Evolutionary conservation across 306 rosid genomes (phyloP), one percentile per base, ranked within the genome.

Genomic region (Prunus campanulata): DNA sequence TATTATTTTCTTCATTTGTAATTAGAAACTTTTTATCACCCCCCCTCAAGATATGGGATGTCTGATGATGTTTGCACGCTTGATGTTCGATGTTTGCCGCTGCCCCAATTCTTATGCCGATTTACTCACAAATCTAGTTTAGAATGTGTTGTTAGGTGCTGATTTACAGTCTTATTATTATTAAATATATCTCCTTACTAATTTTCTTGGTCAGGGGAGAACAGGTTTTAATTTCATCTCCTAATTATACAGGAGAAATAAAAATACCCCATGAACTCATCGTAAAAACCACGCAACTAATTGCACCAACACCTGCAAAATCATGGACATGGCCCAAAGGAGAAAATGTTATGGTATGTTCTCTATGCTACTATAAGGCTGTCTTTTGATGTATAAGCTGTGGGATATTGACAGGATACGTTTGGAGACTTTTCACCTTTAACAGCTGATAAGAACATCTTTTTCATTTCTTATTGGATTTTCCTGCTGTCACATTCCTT

Each of bases 1-100:
- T 73, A 66, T 68, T 39, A 39, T 76, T 70, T 61, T 79, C 7
- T 68, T 54, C 35, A 67, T 49, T 56, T 32, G 52, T 56, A 72
- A 56, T 25, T 5, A 20, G 27, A 7, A 11, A 50, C 59, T 72
- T 39, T 12, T 42, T 35, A 3, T 35, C 19, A n/a, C 39, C 35
- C 57, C 57, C 50, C 51, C 25, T 35, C 50, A 32, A 59, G 10
- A 35, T 71, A 29, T 51, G 27, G 47, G 63, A 55, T 29, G 19
- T 32, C 48, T 29, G 74, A 22, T 70, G 62, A 35, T 55, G 11
- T 55, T 51, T 20, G 50, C 27, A n/a, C 27, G 35, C 13, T 2
- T 51, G 49, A 2, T 52, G 15, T 35, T 16, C 13, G 22, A 55
- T 22, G 50, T 1, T n/a, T 50, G 25, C 51, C 2, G 30, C 20